Base-by-base conservation (phyloP, 495 filamentous ascomycete species). In the Penicillium coprophilum region DNA sequence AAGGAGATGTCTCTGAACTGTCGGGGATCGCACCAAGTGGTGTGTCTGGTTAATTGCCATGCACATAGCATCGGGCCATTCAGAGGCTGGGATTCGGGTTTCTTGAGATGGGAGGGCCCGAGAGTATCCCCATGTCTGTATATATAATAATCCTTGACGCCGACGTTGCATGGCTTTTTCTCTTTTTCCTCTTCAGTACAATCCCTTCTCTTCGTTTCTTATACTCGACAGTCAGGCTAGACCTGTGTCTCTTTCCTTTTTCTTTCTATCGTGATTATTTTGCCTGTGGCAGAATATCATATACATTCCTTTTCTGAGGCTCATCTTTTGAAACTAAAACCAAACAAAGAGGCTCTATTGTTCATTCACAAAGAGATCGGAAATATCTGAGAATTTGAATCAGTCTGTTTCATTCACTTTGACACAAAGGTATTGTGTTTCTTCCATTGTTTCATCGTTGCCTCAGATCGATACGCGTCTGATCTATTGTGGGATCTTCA, bases 191-290 rank as follows among this genome's bases (percentile, higher is more conserved):
- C 15, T 30, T 2, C 39, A 50, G 62, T 55, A 40, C 64, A 61
- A 55, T 62, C 55, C 56, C 34, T 38, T 66, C 61, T 61, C 66
- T 69, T 61, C 58, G 53, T 32, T 60, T 44, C 62, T 49, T 30
- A 50, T 32, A 52, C 69, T 74, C 61, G 65, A 71, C 60, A 66
- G 32, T 59, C 72, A 69, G 73, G 73, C 73, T 60, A 73, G 73
- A 67, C 61, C 60, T 68, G 69, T 68, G 48, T 64, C 65, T 51
- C 67, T 66, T 74, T 71, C 63, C 68, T 70, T 49, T 47, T 53
- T 47, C 27, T 2, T n/a, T n/a, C n/a, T 17, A 27, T 31, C 51
- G 45, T 32, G 55, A 53, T 64, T n/a, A n/a, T 56, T 20, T 68
- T 66, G 69, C 68, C 71, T 74, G 69, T 66, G 67, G 67, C 69